Base-by-base conservation (phyloP, 768 basidiomycete species). In the Guyanaporus albipodus region DNA sequence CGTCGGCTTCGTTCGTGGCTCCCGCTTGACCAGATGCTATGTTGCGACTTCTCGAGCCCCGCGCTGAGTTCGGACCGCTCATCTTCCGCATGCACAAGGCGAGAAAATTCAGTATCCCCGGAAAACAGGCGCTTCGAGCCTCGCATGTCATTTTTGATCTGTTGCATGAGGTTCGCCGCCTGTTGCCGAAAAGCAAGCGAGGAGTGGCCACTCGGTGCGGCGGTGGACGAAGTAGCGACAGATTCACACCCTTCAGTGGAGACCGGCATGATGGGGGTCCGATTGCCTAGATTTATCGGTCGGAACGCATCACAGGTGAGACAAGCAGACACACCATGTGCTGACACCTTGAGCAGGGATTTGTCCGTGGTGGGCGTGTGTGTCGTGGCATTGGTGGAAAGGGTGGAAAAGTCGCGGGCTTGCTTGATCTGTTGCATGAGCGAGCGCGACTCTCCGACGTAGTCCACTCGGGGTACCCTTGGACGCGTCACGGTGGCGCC, bases 391-490 rank as follows among this genome's bases (percentile, higher is more conserved):
- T 75, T 74, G 4, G 82, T 83, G 0, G 85, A 85, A 31, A 87
- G 76, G 4, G 85, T 87, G 0, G 88, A 88, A 55, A 81, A 86
- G 59, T 89, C 84, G 28, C 82, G 80, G 7, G 86, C 82, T 58
- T 80, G 77, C 56, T 84, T 83, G 61, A 90, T 89, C 59, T 85
- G 78, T 57, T 86, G 75, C 88, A 91, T 89, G 38, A 90, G 75
- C 27, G 77, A 80, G 52, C 69, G 79, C 24, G 85, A 85, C 67
- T 88, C 90, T 35, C 84, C 84, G 12, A 89, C 78, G 61, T 90
- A 90, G 52, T 89, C 87, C 49, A 76, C 79, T 28, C 80, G 72
- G 26, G 60, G 64, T 6, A 65, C 46, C 52, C 62, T 72, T 0
- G 78, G 78, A 24, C 80, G 75, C 11, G 76, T 69, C 9, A 83